Evolutionary conservation across 176 grass and related monocot genomes (phyloP).

Genomic region (Carex scoparia): DNA sequence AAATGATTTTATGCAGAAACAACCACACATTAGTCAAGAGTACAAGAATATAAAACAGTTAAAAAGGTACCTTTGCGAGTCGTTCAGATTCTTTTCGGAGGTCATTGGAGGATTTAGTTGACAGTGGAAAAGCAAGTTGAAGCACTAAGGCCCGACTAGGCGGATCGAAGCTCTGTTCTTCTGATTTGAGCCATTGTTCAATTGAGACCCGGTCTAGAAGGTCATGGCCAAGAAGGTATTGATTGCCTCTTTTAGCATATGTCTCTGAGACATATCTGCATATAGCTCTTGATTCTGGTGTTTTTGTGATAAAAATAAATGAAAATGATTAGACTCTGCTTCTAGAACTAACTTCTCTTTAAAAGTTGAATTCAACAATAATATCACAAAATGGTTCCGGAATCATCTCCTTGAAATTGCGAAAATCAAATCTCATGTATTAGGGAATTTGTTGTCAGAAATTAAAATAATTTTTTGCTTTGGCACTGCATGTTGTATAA

Average conservation of each 20-base stretch:
- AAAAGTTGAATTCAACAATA: not conserved
- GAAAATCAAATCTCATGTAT: not conserved
- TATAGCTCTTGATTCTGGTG: slow-evolving; percentile 84
- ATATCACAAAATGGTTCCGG: not conserved
- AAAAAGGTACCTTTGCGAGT: slow-evolving; percentile 19
- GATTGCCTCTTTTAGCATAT: slow-evolving; percentile 43
- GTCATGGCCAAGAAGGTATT: slow-evolving; percentile 67
- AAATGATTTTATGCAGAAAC: not conserved
- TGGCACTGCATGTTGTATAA: not conserved
- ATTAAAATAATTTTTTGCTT: not conserved
- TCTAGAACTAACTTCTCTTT: not conserved
- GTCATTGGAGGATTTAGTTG: slow-evolving; percentile 24
- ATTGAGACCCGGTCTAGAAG: slow-evolving; percentile 74
- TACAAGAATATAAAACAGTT: not conserved
- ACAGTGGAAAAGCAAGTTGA: slow-evolving; percentile 55
- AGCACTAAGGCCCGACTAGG: slow-evolving; percentile 70
- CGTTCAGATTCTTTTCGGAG: slow-evolving; percentile 39
- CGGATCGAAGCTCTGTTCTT: slow-evolving; percentile 84
- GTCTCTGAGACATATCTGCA: slow-evolving; percentile 63
- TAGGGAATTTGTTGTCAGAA: not conserved
- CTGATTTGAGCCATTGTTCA: slow-evolving; percentile 90
- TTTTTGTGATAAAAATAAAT: not conserved
- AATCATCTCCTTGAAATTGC: not conserved
- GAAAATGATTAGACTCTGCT: not conserved
- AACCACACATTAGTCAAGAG: not conserved